Base-by-base conservation (phyloP, 768 basidiomycete genomes). In the Tylopilus sp. region DNA sequence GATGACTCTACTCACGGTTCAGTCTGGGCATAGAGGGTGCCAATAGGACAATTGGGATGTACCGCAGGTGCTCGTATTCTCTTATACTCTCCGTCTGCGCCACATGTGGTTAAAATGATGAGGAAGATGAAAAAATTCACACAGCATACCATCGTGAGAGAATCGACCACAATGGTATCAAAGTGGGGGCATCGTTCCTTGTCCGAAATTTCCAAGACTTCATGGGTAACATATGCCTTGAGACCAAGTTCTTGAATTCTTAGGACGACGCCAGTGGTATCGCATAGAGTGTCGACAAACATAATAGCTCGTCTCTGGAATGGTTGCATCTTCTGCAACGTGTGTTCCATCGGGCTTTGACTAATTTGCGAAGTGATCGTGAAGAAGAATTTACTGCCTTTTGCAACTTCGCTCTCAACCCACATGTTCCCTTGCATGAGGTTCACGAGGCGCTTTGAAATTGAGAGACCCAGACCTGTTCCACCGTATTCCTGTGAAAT, bases 391-490 rank as follows among this genome's bases (percentile, higher is more conserved):
- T 86, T 87, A 74, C 86, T 90, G 25, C 97, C 97, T 61, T 91
- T 88, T 42, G 88, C 81, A 54, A 96, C 90, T 69, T 96, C 93
- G 56, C 87, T 89, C 72, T 97, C 92, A 21, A 99, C 97, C 97
- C 97, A 99, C 79, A 99, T 91, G 64, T 96, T 92, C 42, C 97
- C 97, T 62, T 92, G 85, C 97, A 99, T 99, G 62, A 99, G 86
- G 44, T 86, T 87, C 17, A 98, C 96, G 22, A 99, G 85, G 1
- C 95, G 89, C 67, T 98, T 98, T 41, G 96, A 98, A 64, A 99
- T 98, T 11, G 95, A 98, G 41, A 98, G 78, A 13, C 96, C 96
- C 3, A 99, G 78, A 63, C 96, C 96, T 1, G 96, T 98, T 36
- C 96, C 96, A 57, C 96, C 96, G 60, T 98, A 98, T 78, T 98